phyloP scores from a whole-genome alignment of 345 rosid genomes.

The Salix koriyanagi region DNA sequence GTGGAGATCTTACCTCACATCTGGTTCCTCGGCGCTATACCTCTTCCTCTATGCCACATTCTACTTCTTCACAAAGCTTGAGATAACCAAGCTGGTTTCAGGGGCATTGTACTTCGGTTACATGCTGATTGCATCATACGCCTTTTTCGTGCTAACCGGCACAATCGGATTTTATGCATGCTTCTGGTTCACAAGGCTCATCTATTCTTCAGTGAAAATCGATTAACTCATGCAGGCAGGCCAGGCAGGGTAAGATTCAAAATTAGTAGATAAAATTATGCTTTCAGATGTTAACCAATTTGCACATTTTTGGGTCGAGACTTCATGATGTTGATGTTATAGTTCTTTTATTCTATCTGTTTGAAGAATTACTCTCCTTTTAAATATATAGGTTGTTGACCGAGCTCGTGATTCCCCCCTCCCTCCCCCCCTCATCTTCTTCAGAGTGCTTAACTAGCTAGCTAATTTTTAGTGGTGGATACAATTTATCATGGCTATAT shows the following conservation, averaged over 20 bases:
- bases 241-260: conserved; percentile 22
- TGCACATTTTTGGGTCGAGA: conserved; percentile 31
- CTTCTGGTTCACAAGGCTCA: conserved; percentile 80
- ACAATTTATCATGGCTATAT: no score
- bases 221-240: conserved; percentile 30
- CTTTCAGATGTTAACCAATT: conserved; percentile 29
- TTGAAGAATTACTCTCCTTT: neutral
- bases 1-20: conserved; percentile 89
- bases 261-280: conserved; percentile 27
- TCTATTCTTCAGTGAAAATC: conserved; percentile 78
- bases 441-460: neutral
- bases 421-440: neutral
- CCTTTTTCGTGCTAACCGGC: conserved; percentile 70
- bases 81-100: conserved; percentile 66
- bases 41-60: conserved; percentile 70
- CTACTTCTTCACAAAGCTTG: conserved; percentile 84
- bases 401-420: neutral
- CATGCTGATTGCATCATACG: conserved; percentile 68
- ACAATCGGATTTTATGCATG: conserved; percentile 72
- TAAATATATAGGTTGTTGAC: conserved; percentile 4
- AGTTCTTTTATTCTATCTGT: neutral
- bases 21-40: conserved; percentile 72
- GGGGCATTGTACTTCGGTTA: conserved; percentile 66
- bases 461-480: no score
- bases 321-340: conserved; percentile 8